Percentiles rank a stretch among this genome's conserved stretches.
Evolutionary conservation across 2,329 filamentous ascomycete genomes (phyloP).

Genomic region (Fusarium sp.): DNA sequence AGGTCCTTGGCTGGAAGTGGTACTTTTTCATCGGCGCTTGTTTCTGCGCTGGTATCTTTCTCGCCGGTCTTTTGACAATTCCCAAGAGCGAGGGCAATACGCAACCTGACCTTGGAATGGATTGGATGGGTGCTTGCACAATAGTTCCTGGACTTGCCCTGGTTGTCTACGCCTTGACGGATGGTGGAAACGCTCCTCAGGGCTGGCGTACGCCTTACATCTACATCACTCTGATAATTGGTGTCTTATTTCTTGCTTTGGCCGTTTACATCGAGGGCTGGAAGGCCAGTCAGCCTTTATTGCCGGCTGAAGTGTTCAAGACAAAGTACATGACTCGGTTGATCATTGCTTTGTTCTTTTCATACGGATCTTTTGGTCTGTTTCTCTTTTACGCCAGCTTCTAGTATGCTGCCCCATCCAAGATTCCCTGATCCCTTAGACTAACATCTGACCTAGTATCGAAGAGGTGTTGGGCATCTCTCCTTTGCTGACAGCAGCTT

Average conservation of each 20-base stretch:
- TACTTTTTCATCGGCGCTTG: conserved; percentile 75
- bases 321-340: conserved; percentile 77
- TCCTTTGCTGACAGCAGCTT: conserved; percentile 73
- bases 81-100: conserved; percentile 48
- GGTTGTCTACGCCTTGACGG: conserved; percentile 80
- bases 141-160: conserved; percentile 75
- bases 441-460: conserved; percentile 57
- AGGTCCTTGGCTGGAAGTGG: conserved; percentile 74
- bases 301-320: conserved; percentile 77
- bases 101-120: conserved; percentile 63
- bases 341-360: conserved; percentile 69
- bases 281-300: conserved; percentile 74
- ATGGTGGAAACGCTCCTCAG: conserved; percentile 74
- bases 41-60: conserved; percentile 56
- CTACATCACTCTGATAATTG: conserved; percentile 71
- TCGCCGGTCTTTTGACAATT: conserved; percentile 56
- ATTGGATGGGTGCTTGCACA: conserved; percentile 72
- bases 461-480: conserved; percentile 68
- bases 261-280: conserved; percentile 80
- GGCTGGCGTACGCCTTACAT: conserved; percentile 83
- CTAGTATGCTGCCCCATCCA: conserved; percentile 59
- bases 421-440: fast-evolving
- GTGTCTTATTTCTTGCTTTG: conserved; percentile 66
- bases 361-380: conserved; percentile 76
- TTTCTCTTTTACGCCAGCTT: conserved; percentile 77